phyloP scores from a whole-genome alignment of 1,139 yeast genomes.

The Yamadazyma diospyri region DNA sequence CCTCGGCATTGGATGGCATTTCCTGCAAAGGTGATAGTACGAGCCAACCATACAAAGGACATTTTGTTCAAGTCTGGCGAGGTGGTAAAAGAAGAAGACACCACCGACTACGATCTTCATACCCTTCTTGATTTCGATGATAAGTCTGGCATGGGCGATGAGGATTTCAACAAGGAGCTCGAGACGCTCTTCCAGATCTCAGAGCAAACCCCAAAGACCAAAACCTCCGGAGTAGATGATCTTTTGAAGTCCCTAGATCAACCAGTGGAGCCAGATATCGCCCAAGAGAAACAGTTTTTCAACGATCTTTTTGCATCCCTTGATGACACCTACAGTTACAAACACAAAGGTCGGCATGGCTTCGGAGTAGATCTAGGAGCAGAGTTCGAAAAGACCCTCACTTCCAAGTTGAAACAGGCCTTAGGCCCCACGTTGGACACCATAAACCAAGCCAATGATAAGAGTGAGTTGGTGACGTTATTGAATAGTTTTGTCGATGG shows the following conservation, averaged over 20 bases:
- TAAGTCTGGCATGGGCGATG: background rate
- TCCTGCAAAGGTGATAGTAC: no score
- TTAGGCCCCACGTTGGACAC: slow-evolving; percentile 23
- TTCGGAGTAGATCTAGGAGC: background rate
- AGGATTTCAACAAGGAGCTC: slow-evolving; percentile 4
- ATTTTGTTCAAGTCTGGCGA: no score
- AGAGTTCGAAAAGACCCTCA: slow-evolving; percentile 15
- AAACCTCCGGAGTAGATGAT: background rate
- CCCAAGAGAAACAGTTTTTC: slow-evolving; percentile 20
- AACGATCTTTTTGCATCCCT: slow-evolving; percentile 3
- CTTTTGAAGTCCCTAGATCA: background rate
- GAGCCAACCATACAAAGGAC: no score
- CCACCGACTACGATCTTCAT: slow-evolving; percentile 3
- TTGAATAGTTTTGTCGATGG: slow-evolving; percentile 7
- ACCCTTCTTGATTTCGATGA: slow-evolving; percentile 4
- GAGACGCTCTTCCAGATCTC: slow-evolving; percentile 1
- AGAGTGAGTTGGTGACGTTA: slow-evolving; percentile 7
- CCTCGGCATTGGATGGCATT: no score
- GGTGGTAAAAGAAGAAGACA: no score
- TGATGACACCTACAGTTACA: background rate
- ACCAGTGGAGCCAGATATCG: background rate
- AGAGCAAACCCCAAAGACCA: background rate
- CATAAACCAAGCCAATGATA: slow-evolving; percentile 15
- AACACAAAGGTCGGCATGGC: background rate
- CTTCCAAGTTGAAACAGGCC: slow-evolving; percentile 17